Evolutionary conservation across 1,139 yeast genomes (phyloP).

Genomic region (Geotrichum reessii): DNA sequence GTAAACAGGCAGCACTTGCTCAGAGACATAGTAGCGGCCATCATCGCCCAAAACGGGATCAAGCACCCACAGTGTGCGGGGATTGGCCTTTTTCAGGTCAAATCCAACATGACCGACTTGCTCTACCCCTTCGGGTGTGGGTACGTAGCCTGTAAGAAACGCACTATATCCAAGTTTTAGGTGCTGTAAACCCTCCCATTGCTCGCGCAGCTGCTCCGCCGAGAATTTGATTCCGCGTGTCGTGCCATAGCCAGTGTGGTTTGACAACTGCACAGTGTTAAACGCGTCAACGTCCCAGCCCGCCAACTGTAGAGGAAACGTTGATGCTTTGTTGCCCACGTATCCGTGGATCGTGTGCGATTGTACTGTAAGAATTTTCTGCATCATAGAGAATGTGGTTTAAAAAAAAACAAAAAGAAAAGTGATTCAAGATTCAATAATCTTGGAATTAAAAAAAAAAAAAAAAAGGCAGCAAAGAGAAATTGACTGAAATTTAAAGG

Average conservation of each 20-base stretch:
- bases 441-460: background rate
- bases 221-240: conserved; percentile 44
- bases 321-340: conserved; percentile 75
- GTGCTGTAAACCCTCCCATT: conserved; percentile 45
- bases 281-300: conserved; percentile 85
- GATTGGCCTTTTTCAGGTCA: conserved; percentile 28
- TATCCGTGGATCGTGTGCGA: conserved; percentile 86
- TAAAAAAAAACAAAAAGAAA: background rate
- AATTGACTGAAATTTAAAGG: background rate
- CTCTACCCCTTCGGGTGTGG: conserved; percentile 49
- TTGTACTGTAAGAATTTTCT: conserved; percentile 50
- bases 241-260: conserved; percentile 72
- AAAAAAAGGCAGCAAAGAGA: background rate
- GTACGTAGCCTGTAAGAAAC: conserved; percentile 67
- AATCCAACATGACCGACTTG: conserved; percentile 45
- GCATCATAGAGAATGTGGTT: background rate
- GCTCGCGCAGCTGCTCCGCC: conserved; percentile 40
- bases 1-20: conserved; percentile 63
- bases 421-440: background rate
- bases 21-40: conserved; percentile 72
- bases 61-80: conserved; percentile 49
- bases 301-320: conserved; percentile 67
- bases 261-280: conserved; percentile 74
- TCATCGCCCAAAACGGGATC: conserved; percentile 97
- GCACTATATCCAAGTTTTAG: conserved; percentile 51